Evolutionary conservation across 257 asterid genomes (phyloP).

Genomic region (Solanum gandarillasii): DNA sequence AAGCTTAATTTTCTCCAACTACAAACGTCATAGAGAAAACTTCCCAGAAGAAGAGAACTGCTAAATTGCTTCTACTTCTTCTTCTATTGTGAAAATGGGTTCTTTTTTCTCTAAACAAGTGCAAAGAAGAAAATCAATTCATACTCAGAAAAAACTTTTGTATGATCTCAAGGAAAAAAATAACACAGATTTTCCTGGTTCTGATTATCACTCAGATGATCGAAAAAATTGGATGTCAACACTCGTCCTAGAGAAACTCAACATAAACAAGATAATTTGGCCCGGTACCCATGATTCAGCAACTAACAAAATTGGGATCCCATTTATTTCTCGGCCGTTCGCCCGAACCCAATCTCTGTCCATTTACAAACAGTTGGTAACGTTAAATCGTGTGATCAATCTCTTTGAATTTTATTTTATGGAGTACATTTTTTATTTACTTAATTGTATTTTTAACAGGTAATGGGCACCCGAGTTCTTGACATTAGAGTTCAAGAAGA

Average conservation of each 20-base stretch:
- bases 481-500: constrained; percentile 79
- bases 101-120: constrained; percentile 43
- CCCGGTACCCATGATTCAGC: constrained; percentile 98
- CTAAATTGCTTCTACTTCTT: not conserved
- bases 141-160: constrained; percentile 40
- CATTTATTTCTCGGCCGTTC: constrained; percentile 57
- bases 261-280: constrained; percentile 68
- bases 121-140: constrained; percentile 42
- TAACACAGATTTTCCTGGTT: constrained; percentile 51
- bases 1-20: not conserved
- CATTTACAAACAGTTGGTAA: constrained; percentile 52
- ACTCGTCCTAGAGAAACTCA: constrained; percentile 34
- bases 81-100: constrained; percentile 40
- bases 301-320: constrained; percentile 72
- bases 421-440: not conserved
- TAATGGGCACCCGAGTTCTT: constrained; percentile 49
- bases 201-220: constrained; percentile 48
- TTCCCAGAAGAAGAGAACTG: not conserved
- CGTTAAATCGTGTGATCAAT: not conserved
- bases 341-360: constrained; percentile 78
- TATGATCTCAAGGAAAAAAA: constrained; percentile 23
- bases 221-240: constrained; percentile 67
- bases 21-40: not conserved
- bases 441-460: not conserved
- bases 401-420: not conserved